phyloP scores from a whole-genome alignment of 805 yeast genomes.

The Candida broadrunensis region DNA sequence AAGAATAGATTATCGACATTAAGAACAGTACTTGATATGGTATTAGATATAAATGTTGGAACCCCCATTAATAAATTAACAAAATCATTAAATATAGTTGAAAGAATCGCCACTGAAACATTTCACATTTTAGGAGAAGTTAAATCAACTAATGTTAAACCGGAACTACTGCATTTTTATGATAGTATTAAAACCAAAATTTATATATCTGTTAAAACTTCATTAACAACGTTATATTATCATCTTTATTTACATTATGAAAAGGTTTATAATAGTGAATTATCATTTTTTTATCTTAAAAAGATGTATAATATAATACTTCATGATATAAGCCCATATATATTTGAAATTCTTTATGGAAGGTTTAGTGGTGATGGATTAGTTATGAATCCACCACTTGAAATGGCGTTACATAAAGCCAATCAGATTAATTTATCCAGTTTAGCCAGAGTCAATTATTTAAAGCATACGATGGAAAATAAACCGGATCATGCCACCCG shows the following conservation, averaged over 20 bases:
- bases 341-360: conserved; percentile 21
- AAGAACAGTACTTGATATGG: conserved; percentile 8
- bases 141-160: conserved; percentile 1
- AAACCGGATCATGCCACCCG: conserved; percentile 9
- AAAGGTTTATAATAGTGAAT: conserved; percentile 16
- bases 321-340: conserved; percentile 31
- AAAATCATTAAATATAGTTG: conserved; percentile 6
- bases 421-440: conserved; percentile 22
- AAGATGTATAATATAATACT: conserved; percentile 23
- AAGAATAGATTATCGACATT: conserved; percentile 7
- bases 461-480: conserved; percentile 8
- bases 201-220: conserved; percentile 9
- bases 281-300: conserved; percentile 30
- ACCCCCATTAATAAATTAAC: conserved; percentile 11
- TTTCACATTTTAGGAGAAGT: neutral
- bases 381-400: conserved; percentile 30
- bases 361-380: conserved; percentile 30
- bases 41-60: conserved; percentile 12
- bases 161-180: neutral
- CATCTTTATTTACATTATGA: conserved; percentile 41
- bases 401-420: conserved; percentile 35
- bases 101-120: conserved; percentile 4
- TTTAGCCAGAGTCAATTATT: conserved; percentile 13
- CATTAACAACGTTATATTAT: conserved; percentile 16
- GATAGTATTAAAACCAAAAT: conserved; percentile 9